Conservation (phyloP, 257 asterid species). For the Orobanche coerulescens region DNA sequence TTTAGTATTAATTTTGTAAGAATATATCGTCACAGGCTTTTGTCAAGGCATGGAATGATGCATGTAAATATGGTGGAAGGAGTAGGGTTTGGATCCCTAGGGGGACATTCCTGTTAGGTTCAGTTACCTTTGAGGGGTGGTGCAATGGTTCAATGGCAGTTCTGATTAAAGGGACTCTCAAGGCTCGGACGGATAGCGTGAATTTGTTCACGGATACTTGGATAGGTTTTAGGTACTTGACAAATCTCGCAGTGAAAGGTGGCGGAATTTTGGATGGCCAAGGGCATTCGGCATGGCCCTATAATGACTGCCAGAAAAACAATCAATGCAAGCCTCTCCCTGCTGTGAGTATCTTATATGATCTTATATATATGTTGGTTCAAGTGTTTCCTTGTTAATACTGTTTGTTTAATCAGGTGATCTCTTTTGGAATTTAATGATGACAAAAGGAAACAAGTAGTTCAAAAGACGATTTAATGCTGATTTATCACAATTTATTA, state of each 20-base stretch:
- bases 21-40: constrained; percentile 39
- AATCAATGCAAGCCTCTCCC: constrained; percentile 39
- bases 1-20: neutral
- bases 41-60: constrained; percentile 52
- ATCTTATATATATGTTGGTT: neutral
- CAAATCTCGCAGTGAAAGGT: constrained; percentile 33
- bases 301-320: constrained; percentile 42
- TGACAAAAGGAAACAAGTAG: too few relatives aligned
- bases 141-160: constrained; percentile 39
- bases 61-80: constrained; percentile 42
- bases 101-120: constrained; percentile 41
- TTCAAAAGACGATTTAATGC: too few relatives aligned
- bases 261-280: constrained; percentile 61
- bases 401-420: too few relatives aligned
- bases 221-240: constrained; percentile 45
- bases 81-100: constrained; percentile 43
- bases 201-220: constrained; percentile 36
- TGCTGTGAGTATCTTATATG: constrained; percentile 26
- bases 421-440: too few relatives aligned
- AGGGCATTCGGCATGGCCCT: constrained; percentile 48
- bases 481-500: neutral
- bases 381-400: neutral
- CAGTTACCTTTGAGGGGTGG: constrained; percentile 41
- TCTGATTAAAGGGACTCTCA: constrained; percentile 29
- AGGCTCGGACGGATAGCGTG: constrained; percentile 29